Evolutionary conservation across 331 rosid species (phyloP), one percentile per base, ranked within the genome.

Genomic region (Malus hybrid): DNA sequence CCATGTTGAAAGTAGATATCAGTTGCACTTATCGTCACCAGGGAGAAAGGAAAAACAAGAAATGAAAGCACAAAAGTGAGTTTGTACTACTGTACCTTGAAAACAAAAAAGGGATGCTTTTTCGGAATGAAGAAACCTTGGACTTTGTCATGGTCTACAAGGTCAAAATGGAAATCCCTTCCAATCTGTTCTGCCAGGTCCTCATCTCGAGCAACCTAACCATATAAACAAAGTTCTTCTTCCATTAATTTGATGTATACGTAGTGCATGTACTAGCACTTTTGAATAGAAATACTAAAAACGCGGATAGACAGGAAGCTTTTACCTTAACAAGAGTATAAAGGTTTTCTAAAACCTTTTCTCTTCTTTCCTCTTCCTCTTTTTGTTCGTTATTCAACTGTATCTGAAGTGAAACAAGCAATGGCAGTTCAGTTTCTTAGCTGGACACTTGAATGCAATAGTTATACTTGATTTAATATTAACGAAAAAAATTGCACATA

Each of bases 81-180:
- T 11, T 44, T 44, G 50, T 3, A 70, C 24, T 29, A 20, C 20
- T n/a, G 44, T 84, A 92, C 97, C 96, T 92, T 92, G 79, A 92
- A 92, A 81, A 50, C 33, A 67, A 34, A 54, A 71, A 92, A 90
- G 32, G 92, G 86, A 12, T 66, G 81, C 77, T 87, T 86, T 34
- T 85, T 92, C 74, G 83, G 78, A 75, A 92, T 80, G 46, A 92
- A 93, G 74, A 92, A 90, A 84, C 87, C 85, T 18, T 54, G 85
- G 77, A 92, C 96, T 88, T 88, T 92, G 72, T 92, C 96, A 88
- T 88, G 93, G 84, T 92, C 93, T 73, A 92, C 97, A 50, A 92
- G 96, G 82, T 90, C 97, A 75, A 92, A 92, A 82, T 84, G 85
- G 80, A 85, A 83, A 76, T 85, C 86, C 67, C 78, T 90, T 63